Percentiles rank a stretch among this genome's conserved stretches.
phyloP scores from a whole-genome alignment of 805 yeast genomes.

The Saccharomycopsis sp. region DNA sequence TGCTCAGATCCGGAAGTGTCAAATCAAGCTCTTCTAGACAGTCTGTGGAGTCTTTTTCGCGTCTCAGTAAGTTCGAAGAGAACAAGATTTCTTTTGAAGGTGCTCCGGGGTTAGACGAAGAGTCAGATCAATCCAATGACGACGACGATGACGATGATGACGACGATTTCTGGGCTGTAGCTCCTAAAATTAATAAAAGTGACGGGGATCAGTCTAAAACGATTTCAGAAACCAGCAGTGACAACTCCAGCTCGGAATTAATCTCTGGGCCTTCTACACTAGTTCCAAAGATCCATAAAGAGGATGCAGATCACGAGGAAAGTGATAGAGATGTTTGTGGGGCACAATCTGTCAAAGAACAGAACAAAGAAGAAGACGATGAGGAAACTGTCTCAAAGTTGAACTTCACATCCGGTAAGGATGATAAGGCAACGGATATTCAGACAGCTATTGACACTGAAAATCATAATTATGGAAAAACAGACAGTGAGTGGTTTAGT shows the following conservation, averaged over 20 bases:
- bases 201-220: no score
- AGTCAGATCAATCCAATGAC: slow-evolving; percentile 28
- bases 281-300: background rate
- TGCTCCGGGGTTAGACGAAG: slow-evolving; percentile 48
- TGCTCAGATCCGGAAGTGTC: background rate
- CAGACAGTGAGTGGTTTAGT: background rate
- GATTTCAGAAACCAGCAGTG: background rate
- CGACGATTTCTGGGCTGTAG: slow-evolving; percentile 56
- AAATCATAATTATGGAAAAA: slow-evolving; percentile 4
- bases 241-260: background rate
- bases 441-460: no score
- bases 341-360: slow-evolving; percentile 2
- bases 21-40: background rate
- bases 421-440: no score
- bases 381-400: no score
- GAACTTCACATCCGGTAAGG: no score
- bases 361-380: background rate
- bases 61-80: slow-evolving; percentile 56
- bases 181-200: slow-evolving; percentile 26
- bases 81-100: slow-evolving; percentile 68
- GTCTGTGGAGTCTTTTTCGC: slow-evolving; percentile 21
- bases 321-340: slow-evolving; percentile 4
- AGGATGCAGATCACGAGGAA: slow-evolving; percentile 24
- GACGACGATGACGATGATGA: slow-evolving; percentile 38
- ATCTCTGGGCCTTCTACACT: background rate